Conservation (phyloP, 495 filamentous ascomycete species). For the Chaetomium tenue region DNA sequence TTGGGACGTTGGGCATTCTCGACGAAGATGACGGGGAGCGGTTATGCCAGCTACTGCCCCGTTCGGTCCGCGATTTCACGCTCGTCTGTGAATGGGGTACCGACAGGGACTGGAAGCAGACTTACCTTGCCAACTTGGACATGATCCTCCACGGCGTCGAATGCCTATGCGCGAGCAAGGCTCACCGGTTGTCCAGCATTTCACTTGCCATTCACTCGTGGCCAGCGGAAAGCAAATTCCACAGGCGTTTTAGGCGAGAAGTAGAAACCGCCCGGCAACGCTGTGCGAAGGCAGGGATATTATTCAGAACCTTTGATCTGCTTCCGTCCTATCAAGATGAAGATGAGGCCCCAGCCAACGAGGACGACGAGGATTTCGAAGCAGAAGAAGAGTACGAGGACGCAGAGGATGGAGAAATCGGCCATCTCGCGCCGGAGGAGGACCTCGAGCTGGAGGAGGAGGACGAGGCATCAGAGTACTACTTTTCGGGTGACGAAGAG, state of each 20-base stretch:
- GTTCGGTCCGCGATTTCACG: constrained; percentile 33
- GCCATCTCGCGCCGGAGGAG: constrained; percentile 11
- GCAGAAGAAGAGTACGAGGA: constrained; percentile 11
- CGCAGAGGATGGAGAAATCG: constrained; percentile 3
- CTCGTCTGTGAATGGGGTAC: constrained; percentile 40
- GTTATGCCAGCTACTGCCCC: constrained; percentile 33
- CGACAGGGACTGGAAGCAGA: constrained; percentile 37
- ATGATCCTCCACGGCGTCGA: constrained; percentile 37
- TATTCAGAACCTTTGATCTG: constrained; percentile 36
- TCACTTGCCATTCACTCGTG: constrained; percentile 40
- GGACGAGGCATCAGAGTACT: constrained; percentile 41
- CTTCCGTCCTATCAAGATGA: constrained; percentile 37
- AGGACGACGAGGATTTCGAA: constrained; percentile 21
- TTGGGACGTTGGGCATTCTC: constrained; percentile 37
- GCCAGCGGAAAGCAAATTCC: constrained; percentile 36
- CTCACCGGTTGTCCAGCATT: constrained; percentile 29
- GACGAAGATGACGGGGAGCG: constrained; percentile 40
- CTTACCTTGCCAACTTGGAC: constrained; percentile 35
- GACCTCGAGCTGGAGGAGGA: constrained; percentile 38
- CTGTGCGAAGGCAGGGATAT: constrained; percentile 32
- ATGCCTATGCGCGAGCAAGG: constrained; percentile 28
- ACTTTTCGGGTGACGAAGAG: constrained; percentile 37
- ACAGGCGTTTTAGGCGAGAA: constrained; percentile 34
- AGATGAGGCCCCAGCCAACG: constrained; percentile 28
- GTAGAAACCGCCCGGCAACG: constrained; percentile 27